Conservation (phyloP, 192 early-diverging fungal genomes). For the Entrophospora sp. region DNA sequence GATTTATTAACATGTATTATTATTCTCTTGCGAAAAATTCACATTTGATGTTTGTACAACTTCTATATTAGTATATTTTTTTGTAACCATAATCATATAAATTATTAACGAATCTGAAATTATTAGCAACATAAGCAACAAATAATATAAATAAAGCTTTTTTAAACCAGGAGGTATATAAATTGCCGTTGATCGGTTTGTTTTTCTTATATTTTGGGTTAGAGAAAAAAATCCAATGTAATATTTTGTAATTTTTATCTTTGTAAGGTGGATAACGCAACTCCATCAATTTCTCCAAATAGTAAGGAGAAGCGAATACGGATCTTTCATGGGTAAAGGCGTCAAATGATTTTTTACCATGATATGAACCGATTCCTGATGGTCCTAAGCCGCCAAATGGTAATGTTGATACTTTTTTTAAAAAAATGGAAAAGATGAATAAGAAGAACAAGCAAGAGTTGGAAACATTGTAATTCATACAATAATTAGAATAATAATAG, state of each 20-base stretch:
- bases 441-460: neutral
- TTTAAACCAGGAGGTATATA: too few relatives aligned
- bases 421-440: constrained; percentile 18
- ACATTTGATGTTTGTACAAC: too few relatives aligned
- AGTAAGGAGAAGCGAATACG: constrained; percentile 29
- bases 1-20: too few relatives aligned
- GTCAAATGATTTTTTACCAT: constrained; percentile 67
- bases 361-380: constrained; percentile 83
- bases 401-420: constrained; percentile 35
- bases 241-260: neutral
- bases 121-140: too few relatives aligned
- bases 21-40: too few relatives aligned
- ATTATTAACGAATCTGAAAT: too few relatives aligned
- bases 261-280: constrained; percentile 14
- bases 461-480: neutral
- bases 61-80: too few relatives aligned
- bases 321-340: constrained; percentile 71
- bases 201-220: constrained; percentile 1
- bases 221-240: neutral
- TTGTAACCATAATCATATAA: too few relatives aligned
- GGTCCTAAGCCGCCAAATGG: constrained; percentile 86
- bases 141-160: too few relatives aligned
- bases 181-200: too few relatives aligned
- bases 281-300: constrained; percentile 14
- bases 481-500: neutral